Base-by-base conservation (phyloP, 2,329 filamentous ascomycete genomes). In the Fusarium oligoseptatum region DNA sequence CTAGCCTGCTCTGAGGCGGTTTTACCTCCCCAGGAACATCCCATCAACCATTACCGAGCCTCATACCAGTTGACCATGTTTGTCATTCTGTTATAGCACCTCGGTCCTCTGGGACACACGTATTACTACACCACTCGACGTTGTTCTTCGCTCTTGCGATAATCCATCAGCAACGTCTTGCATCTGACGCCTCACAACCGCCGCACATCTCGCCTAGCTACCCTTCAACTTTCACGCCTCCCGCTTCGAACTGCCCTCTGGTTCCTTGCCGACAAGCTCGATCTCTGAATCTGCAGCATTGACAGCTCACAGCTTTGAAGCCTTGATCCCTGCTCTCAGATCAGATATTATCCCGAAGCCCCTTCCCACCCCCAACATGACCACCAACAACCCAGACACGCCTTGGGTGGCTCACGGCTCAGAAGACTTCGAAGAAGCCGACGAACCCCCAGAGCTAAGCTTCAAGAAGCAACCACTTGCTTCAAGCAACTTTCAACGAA, bases 401-500 rank as follows among this genome's bases (percentile, higher is more conserved):
- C 64, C 74, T 52, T 84, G 83, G 82, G 77, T 76, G 39, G 82
- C 83, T 27, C 79, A 79, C 55, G 76, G 83, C 20, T 86, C 88
- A 73, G 89, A 90, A 68, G 95, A 98, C 66, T 82, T 91, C 76
- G 85, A 93, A 74, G 96, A 98, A 79, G 88, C 92, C 60, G 96
- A 98, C 83, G 96, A 98, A 83, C 95, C 95, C 60, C 95, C 95
- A 78, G 95, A 98, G 84, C 79, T 82, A 68, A 77, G 72, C 67
- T 75, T 80, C 70, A 74, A 78, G 64, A 75, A 78, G 63, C 75
- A 71, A 50, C 65, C 76, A 70, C 58, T 77, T 75, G 55, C 78
- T 71, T 70, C 78, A 62, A 76, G 81, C 76, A 75, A 84, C 80
- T 82, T 91, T 86, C 81, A 83, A 79, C 86, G 85, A 82, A 87